Evolutionary conservation across 2,329 filamentous ascomycete species (phyloP), one percentile per base, ranked within the genome.

Genomic region (Neonectria sp.): DNA sequence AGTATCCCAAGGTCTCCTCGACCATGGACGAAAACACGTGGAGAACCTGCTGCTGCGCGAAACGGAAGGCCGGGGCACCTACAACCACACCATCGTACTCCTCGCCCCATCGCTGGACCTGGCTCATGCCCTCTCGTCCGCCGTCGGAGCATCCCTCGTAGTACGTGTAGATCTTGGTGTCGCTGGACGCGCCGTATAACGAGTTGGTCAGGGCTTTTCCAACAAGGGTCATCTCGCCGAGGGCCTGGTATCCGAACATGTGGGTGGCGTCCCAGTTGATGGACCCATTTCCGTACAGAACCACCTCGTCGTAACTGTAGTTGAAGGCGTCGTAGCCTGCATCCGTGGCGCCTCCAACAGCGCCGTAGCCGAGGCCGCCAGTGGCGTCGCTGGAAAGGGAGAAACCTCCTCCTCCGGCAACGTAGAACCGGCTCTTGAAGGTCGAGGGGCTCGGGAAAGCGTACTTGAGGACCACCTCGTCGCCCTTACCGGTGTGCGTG

Each of bases 171-270:
- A 88, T 73, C 65, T 75, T 70, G 71, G 66, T 33, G 62, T 72
- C 46, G 21, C 31, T 25, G 7, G 57, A 51, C 8, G 70, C 43
- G 17, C 73, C 75, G 71, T 83, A 88, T 59, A 86, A 82, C 40
- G 75, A 77, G 65, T 75, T 73, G 21, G 82, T 80, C 48, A 87
- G 60, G 3, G 77, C 75, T 69, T 87, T 86, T 27, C 84, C 84
- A 12, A 87, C 73, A 11, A 60, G 51, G 1, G 67, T 60, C 80
- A 88, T 82, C 75, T 89, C 87, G 51, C 83, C 83, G 1, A 88
- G 77, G 0, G 83, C 86, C 68, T 84, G 79, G 77, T 88, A 88
- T 1, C 78, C 81, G 60, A 87, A 88, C 79, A 84, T 86, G 76
- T 85, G 82, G 3, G 82, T 79, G 1, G 82, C 77, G 37, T 88